Base-by-base conservation (phyloP, 306 rosid genomes). In the Benincasa hispida region DNA sequence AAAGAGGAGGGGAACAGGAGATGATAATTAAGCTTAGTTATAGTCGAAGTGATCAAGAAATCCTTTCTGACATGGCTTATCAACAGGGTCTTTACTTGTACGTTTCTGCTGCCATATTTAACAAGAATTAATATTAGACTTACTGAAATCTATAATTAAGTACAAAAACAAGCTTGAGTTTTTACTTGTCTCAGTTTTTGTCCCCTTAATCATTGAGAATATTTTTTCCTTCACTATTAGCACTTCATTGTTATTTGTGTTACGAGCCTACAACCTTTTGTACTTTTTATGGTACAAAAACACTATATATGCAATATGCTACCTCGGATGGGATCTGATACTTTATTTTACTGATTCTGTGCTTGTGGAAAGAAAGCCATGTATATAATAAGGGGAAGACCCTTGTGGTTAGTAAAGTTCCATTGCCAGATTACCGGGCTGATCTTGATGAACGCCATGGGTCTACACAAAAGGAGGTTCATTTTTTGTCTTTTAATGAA, bases 361-460 rank as follows among this genome's bases (percentile, higher is more conserved):
- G 78, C 77, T 87, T 91, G 85, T 84, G 93, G 91, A 87, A 93
- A 84, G 96, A 84, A 88, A 93, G 98, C 85, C 96, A 91, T 91
- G 97, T 87, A 34, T 93, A 93, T 78, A 76, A 85, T 82, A 90
- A 91, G 77, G 97, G 98, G 86, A 87, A 87, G 87, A 58, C 87
- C 81, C 96, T 93, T 24, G 97, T 93, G 57, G 82, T 93, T 65
- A 93, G 98, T 92, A 93, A 90, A 86, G 91, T 89, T 78, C 97
- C 91, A 10, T 80, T 93, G 86, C 98, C 97, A 37, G 96, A 93
- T 85, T 93, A 91, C 81, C 90, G 97, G 72, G 98, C 97, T 41
- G 98, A 93, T 85, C 98, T 93, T 66, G 98, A 93, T 81, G 98
- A 91, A 58, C 89, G 84, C 28, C 96, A 93, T 86, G 98, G 98